Evolutionary conservation across 2,329 filamentous ascomycete genomes (phyloP), one percentile per base, ranked within the genome.

Genomic region (Thermoascus crustaceus): DNA sequence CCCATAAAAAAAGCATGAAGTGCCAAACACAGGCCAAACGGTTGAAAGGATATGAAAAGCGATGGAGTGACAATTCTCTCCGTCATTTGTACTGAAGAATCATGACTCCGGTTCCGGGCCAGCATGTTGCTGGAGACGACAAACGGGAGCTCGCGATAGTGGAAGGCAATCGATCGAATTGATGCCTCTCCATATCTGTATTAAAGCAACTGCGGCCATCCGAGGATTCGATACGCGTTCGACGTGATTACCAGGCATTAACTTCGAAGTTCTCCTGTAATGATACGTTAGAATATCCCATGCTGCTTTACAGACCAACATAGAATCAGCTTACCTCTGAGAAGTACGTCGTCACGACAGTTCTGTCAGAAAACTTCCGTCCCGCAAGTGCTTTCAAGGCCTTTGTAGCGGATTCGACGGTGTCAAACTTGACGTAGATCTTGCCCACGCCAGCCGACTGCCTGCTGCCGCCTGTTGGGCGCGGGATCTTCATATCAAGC

Each of bases 311-410:
- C 2, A 26, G n/a, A 30, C 21, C 18, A 19, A 36, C 23, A 35
- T 32, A 39, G 18, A n/a, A n/a, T n/a, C 26, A 26, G 42, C 68
- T 61, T 68, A 85, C 84, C 75, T 96, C 93, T 14, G 87, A 84
- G 61, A 95, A 98, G 65, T 91, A 95, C 3, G 91, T 96, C 2
- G 85, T 87, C 8, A 98, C 87, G 18, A 98, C 93, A 3, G 91
- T 98, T 50, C 93, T 78, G 64, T 96, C 86, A 1, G 88, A 85
- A 58, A 98, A 99, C 60, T 96, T 95, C 46, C 93, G 76, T 30
- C 91, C 91, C 19, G 93, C 91, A 49, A 99, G 70, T n/a, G 86
- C 81, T 52, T 82, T 80, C 38, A 98, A 70, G 5, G 91, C 93
- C 53, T 85, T 88, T 43, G 83, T 81, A 13, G 89, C 85, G 6